Conservation (phyloP, 2,329 filamentous ascomycete species). For the Penicillium frequentans region DNA sequence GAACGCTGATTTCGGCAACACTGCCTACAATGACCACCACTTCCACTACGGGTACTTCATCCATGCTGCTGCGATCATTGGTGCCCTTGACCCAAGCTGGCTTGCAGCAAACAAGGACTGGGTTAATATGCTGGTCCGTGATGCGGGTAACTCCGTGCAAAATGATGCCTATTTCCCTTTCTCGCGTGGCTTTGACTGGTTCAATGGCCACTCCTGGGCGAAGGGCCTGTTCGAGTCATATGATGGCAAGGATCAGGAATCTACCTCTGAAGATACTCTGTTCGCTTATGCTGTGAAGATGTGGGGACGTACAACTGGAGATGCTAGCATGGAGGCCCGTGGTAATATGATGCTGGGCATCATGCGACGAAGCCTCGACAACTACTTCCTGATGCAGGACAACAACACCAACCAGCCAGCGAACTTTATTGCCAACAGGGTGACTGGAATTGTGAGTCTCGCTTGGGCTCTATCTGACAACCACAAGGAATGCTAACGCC, state of each 20-base stretch:
- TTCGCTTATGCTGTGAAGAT: conserved; percentile 85
- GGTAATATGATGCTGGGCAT: conserved; percentile 83
- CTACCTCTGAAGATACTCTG: conserved; percentile 87
- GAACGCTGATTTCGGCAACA: conserved; percentile 85
- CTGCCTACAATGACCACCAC: conserved; percentile 67
- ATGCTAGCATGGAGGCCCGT: conserved; percentile 75
- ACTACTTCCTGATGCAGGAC: conserved; percentile 78
- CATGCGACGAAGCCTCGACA: conserved; percentile 68
- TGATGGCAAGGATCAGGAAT: conserved; percentile 66
- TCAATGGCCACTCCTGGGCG: conserved; percentile 91
- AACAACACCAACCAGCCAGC: conserved; percentile 71
- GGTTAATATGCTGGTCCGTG: conserved; percentile 80
- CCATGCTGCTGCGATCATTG: conserved; percentile 80
- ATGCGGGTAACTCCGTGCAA: conserved; percentile 73
- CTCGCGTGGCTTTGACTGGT: conserved; percentile 88
- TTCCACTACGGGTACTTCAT: conserved; percentile 82
- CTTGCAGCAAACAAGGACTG: conserved; percentile 70
- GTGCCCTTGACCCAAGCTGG: conserved; percentile 74
- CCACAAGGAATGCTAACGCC: background rate
- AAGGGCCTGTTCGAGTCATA: conserved; percentile 57
- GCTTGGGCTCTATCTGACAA: background rate
- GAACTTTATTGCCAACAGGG: conserved; percentile 78
- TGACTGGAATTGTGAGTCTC: conserved; percentile 55
- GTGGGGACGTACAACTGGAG: conserved; percentile 81
- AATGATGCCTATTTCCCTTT: conserved; percentile 76